These are phyloP conservation scores for Cryptomeria japonica DNA, from an alignment of 75 land plant species.

Conservation along the genomic window DNA sequence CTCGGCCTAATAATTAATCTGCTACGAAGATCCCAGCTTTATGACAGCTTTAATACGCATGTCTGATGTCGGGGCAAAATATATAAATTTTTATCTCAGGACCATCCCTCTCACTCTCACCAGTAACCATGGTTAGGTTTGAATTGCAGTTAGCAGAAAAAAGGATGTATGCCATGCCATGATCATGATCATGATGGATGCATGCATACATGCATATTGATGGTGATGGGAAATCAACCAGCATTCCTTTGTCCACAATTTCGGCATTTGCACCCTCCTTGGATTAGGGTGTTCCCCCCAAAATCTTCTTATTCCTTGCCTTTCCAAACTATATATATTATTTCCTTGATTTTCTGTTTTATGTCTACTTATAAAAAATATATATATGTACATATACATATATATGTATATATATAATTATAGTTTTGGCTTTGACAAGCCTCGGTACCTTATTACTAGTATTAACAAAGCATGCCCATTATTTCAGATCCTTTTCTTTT, in stretches of 20 bases:
- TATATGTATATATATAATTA: too few relatives aligned
- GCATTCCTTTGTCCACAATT: background rate
- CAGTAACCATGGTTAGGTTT: too few relatives aligned
- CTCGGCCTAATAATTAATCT: background rate
- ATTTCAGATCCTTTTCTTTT: too few relatives aligned
- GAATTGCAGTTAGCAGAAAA: too few relatives aligned
- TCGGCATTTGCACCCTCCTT: background rate
- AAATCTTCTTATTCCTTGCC: background rate
- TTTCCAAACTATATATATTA: background rate
- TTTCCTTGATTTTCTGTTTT: background rate
- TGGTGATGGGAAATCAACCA: background rate
- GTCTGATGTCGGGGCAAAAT: conserved; percentile 14
- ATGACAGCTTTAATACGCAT: conserved; percentile 13
- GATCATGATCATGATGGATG: background rate
- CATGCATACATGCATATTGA: background rate
- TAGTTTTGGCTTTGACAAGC: too few relatives aligned
- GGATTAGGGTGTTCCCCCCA: background rate
- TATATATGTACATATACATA: too few relatives aligned
- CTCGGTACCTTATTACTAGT: too few relatives aligned
- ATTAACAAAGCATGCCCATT: too few relatives aligned
- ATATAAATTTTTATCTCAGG: background rate
- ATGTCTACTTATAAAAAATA: background rate
- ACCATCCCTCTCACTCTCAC: too few relatives aligned
- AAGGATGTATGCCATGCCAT: background rate
- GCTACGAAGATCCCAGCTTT: conserved; percentile 9